These are phyloP conservation scores for Haplographium delicatum DNA, from an alignment of 495 filamentous ascomycete species.

Conservation along the genomic window DNA sequence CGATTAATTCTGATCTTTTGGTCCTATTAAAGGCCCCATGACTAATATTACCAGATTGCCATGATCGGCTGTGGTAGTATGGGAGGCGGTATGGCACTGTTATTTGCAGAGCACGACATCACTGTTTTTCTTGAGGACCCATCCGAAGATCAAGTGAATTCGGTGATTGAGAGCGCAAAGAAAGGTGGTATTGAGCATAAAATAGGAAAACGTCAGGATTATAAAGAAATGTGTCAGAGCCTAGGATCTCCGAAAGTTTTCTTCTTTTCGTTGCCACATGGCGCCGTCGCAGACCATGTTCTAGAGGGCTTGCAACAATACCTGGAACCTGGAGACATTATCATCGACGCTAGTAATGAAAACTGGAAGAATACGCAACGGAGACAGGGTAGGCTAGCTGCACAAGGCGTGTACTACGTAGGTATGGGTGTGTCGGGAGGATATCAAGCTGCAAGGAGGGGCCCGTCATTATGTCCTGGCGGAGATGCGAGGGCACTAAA, in stretches of 20 bases:
- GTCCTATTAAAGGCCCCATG: no score
- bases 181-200: conserved; percentile 29
- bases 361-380: conserved; percentile 63
- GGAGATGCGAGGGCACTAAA: conserved; percentile 53
- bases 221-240: conserved; percentile 23
- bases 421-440: conserved; percentile 66
- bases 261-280: conserved; percentile 66
- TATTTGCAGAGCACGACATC: conserved; percentile 57
- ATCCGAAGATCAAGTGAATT: conserved; percentile 33
- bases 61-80: conserved; percentile 63
- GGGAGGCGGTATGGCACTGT: conserved; percentile 61
- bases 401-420: conserved; percentile 56
- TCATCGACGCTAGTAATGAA: conserved; percentile 70
- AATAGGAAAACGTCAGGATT: conserved; percentile 33
- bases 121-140: conserved; percentile 59
- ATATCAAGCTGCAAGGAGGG: conserved; percentile 62
- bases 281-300: conserved; percentile 62
- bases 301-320: conserved; percentile 50
- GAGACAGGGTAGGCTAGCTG: conserved; percentile 50
- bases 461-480: conserved; percentile 61
- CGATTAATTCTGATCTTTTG: no score
- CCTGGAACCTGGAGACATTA: conserved; percentile 58
- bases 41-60: conserved; percentile 47
- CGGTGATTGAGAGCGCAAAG: conserved; percentile 30
- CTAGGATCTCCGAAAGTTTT: conserved; percentile 38